Evolutionary conservation across 805 yeast species (phyloP).

Genomic region (Yueomyces sp.): DNA sequence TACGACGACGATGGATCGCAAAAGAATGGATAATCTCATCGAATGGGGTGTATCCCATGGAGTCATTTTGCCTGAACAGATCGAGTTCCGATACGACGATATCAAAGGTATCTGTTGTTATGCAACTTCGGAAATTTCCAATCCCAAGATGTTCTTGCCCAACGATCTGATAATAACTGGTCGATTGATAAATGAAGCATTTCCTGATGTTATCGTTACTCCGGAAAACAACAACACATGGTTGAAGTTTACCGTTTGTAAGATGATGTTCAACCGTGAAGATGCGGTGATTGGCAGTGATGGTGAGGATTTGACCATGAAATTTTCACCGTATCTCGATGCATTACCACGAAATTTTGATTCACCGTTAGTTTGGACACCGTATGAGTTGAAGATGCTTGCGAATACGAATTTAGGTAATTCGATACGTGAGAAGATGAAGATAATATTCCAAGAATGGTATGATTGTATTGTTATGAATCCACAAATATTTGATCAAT

Average conservation of each 20-base stretch:
- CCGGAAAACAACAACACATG: slow-evolving; percentile 21
- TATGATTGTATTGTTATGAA: slow-evolving; percentile 5
- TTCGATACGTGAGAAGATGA: slow-evolving; percentile 36
- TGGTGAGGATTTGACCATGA: slow-evolving; percentile 6
- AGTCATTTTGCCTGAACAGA: slow-evolving; percentile 17
- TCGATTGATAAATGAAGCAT: slow-evolving; percentile 11
- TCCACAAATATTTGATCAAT: slow-evolving; percentile 1
- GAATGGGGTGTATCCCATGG: slow-evolving; percentile 31
- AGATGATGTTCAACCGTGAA: slow-evolving; percentile 25
- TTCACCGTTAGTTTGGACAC: slow-evolving; percentile 52
- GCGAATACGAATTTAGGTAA: slow-evolving; percentile 53
- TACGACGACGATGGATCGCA: neutral
- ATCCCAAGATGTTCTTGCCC: slow-evolving; percentile 22
- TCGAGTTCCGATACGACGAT: slow-evolving; percentile 23
- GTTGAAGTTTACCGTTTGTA: slow-evolving; percentile 29
- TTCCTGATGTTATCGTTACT: slow-evolving; percentile 7
- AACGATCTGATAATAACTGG: slow-evolving; percentile 17
- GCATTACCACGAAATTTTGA: slow-evolving; percentile 35
- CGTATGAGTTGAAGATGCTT: slow-evolving; percentile 37
- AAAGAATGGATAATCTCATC: slow-evolving; percentile 4
- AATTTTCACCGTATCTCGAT: slow-evolving; percentile 33
- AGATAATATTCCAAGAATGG: slow-evolving; percentile 54
- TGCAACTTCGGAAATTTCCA: slow-evolving; percentile 10
- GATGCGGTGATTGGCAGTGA: neutral
- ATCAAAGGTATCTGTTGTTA: slow-evolving; percentile 28